These are phyloP conservation scores for Lentinula novae-zelandiae DNA, from an alignment of 1,284 basidiomycete species.

Conservation along the genomic window DNA sequence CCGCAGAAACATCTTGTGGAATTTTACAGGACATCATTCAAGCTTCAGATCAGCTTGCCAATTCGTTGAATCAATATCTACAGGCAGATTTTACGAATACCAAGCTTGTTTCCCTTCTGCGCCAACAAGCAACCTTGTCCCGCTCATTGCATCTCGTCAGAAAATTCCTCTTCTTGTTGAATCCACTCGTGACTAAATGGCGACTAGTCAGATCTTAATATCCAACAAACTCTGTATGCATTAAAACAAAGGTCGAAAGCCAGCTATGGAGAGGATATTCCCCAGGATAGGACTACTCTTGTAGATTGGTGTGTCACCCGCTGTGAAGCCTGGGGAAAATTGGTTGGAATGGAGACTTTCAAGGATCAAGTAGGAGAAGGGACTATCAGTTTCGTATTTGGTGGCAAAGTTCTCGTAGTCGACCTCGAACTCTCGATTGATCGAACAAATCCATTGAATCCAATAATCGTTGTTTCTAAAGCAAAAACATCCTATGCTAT, in stretches of 20 bases:
- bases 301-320: constrained; percentile 54
- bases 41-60: constrained; percentile 45
- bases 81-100: constrained; percentile 50
- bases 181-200: constrained; percentile 16
- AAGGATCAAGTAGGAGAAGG: constrained; percentile 48
- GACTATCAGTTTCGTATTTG: constrained; percentile 56
- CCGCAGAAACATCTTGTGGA: constrained; percentile 36
- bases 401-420: constrained; percentile 72
- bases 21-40: constrained; percentile 48
- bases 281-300: constrained; percentile 39
- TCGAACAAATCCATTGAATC: constrained; percentile 29
- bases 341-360: constrained; percentile 70
- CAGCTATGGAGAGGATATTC: constrained; percentile 60
- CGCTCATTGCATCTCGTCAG: constrained; percentile 48
- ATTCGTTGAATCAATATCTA: constrained; percentile 49
- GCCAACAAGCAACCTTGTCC: constrained; percentile 55
- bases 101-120: constrained; percentile 62
- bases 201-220: constrained; percentile 48
- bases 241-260: constrained; percentile 41
- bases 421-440: constrained; percentile 63
- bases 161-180: constrained; percentile 13
- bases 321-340: constrained; percentile 55
- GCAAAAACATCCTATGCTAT: constrained; percentile 74
- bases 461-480: constrained; percentile 42
- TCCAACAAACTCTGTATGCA: constrained; percentile 39